A percentile compares a stretch with the other conserved stretches of the same genome.
Evolutionary conservation across 805 yeast genomes (phyloP).

Genomic region (Pichia paraexigua): DNA sequence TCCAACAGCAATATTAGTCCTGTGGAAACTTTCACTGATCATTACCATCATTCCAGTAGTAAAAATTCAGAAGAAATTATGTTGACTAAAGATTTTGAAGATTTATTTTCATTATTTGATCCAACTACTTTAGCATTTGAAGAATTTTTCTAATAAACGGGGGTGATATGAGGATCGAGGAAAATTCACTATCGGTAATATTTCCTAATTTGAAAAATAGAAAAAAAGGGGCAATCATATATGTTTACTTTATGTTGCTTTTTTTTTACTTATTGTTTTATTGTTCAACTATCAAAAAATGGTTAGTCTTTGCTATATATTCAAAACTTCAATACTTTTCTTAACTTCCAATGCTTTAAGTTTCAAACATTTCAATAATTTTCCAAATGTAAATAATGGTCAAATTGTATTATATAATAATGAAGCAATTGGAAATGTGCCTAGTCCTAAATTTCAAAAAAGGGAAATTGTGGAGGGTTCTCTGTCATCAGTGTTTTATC

Average conservation of each 20-base stretch:
- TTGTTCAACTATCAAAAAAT: background rate
- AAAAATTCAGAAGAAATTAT: background rate
- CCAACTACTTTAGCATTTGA: background rate
- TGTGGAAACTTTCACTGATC: too few species aligned
- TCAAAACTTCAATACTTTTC: background rate
- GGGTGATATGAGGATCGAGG: too few species aligned
- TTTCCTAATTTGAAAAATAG: background rate
- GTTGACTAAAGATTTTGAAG: background rate
- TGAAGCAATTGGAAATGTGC: background rate
- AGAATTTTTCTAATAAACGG: background rate
- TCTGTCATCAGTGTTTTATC: slow-evolving; percentile 11
- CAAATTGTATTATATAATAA: background rate
- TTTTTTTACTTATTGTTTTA: background rate
- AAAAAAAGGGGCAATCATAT: background rate
- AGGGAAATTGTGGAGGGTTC: too few species aligned
- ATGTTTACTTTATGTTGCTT: too few species aligned
- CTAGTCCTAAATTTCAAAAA: background rate
- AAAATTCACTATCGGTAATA: too few species aligned
- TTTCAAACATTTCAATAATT: background rate
- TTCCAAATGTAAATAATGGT: background rate
- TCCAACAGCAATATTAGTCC: too few species aligned
- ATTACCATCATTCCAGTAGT: background rate
- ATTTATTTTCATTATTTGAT: background rate
- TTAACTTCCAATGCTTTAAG: background rate
- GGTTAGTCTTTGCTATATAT: background rate